Base-by-base conservation (phyloP, 768 basidiomycete genomes). In the Naganishia antarctica region DNA sequence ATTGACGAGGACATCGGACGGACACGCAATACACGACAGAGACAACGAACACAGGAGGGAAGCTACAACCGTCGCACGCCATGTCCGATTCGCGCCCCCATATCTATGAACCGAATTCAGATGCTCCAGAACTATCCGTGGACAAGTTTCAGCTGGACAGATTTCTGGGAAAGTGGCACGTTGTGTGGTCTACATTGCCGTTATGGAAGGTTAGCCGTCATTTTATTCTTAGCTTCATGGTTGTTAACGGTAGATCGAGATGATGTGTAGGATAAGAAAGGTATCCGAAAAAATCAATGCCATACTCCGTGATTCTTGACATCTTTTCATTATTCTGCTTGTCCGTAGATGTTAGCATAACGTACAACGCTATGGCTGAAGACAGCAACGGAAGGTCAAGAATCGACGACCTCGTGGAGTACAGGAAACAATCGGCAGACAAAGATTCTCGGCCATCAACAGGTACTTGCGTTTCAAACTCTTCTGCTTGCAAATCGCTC, bases 151-250 rank as follows among this genome's bases (percentile, higher is more conserved):
- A 47, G 47, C 37, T 48, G 11, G 61, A 62, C 21, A 61, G 28
- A 67, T 71, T 77, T 44, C 74, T 77, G 73, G 76, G 76, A 28
- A 68, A 61, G 32, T 78, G 79, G 79, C 70, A 78, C 47, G 79
- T 80, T 12, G 74, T 73, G 2, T 78, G 78, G 70, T 78, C 77
- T 47, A 81, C 80, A 0, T 66, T 81, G 31, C 79, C 80, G 3
- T 76, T 81, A 65, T 81, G 80, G 80, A 80, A 80, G 74, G 80
- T 79, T 57, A 69, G 75, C 61, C 13, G 4, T 13, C 9, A 11
- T 48, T 40, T 9, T 4, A 18, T 26, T 16, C 45, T 21, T 21
- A 7, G 37, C 16, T 40, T 16, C 37, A 40, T 40, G 7, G 37
- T 40, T 16, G 16, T 40, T 40, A 16, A 40, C 37, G 37, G 16